Base-by-base conservation (phyloP, 2,329 filamentous ascomycete species). In the Fusarium lateritium region DNA sequence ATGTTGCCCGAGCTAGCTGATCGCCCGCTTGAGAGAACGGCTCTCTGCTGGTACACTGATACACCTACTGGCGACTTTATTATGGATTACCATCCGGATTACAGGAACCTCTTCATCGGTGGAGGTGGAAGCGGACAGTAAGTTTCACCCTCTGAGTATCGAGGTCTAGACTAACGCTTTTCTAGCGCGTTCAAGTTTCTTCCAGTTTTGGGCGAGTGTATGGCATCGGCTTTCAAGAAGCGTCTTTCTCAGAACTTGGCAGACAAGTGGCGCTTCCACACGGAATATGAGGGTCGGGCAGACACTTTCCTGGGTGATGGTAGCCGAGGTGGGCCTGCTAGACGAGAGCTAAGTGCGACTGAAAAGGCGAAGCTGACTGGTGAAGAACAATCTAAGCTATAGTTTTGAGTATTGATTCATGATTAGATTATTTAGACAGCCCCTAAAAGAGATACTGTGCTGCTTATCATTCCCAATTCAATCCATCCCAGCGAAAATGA, bases 61-160 rank as follows among this genome's bases (percentile, higher is more conserved):
- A 71, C 69, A 10, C 68, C 69, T 7, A 69, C 61, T 1, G 64
- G 68, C 14, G 69, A 71, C 39, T 71, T 71, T n/a, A 71, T 71
- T 15, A 69, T 71, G 64, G 69, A 71, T 10, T 71, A 66, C 26
- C 69, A 71, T 6, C 69, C 69, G 0, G 68, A 71, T n/a, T 71
- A 66, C 7, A 62, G 62, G 43, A 71, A 71, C 8, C 49, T 71
- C 0, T 71, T 71, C 7, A 24, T 71, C 3, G 65, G 62, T 2
- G 68, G 64, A 11, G 69, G 61, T 2, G 69, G 69, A 36, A 71
- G 69, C 34, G 69, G 69, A 53, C 69, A 71, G 69, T 71, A 39
- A 71, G 67, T 54, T 19, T 14, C 1, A 4, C 19, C n/a, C 1
- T 5, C 1, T n/a, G 0, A 0, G 2, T 4, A 7, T 0, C 0